Conservation (phyloP, 2,329 filamentous ascomycete genomes). For the Nemania serpens region DNA sequence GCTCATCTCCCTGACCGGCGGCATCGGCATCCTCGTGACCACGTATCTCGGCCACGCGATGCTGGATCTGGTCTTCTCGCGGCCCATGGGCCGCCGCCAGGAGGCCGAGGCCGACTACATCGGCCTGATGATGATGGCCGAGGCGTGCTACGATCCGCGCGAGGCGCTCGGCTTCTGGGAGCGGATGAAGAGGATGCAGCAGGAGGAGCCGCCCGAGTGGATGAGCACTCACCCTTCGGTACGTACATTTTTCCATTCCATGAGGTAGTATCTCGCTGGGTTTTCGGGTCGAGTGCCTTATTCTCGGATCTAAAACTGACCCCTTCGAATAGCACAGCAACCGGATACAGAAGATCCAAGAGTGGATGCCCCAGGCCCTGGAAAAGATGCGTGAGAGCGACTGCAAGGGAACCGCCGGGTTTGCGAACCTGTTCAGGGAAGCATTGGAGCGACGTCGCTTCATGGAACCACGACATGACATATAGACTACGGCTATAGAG, state of each 20-base stretch:
- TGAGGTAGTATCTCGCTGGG: neutral
- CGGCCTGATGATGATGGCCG: constrained; percentile 80
- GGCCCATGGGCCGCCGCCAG: constrained; percentile 72
- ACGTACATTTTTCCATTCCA: constrained; percentile 39
- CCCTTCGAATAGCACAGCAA: constrained; percentile 57
- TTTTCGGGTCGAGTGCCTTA: neutral
- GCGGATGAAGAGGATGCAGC: constrained; percentile 61
- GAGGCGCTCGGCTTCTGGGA: constrained; percentile 70
- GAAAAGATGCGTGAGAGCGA: constrained; percentile 59
- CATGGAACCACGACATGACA: constrained; percentile 33
- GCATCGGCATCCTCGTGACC: constrained; percentile 49
- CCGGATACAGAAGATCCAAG: constrained; percentile 66
- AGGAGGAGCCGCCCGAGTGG: constrained; percentile 67
- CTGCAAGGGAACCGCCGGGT: constrained; percentile 56
- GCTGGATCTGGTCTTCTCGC: constrained; percentile 66
- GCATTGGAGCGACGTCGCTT: constrained; percentile 49
- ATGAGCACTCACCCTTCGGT: constrained; percentile 77
- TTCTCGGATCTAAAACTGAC: constrained; percentile 11
- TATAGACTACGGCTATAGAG: constrained; percentile 13
- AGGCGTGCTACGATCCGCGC: constrained; percentile 75
- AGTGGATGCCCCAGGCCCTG: constrained; percentile 64
- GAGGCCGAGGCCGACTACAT: constrained; percentile 82
- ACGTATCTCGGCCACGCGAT: constrained; percentile 52
- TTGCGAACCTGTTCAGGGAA: constrained; percentile 57
- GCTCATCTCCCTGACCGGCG: constrained; percentile 54